Conservation (phyloP, 495 filamentous ascomycete genomes). For the Delitschia confertaspora region DNA sequence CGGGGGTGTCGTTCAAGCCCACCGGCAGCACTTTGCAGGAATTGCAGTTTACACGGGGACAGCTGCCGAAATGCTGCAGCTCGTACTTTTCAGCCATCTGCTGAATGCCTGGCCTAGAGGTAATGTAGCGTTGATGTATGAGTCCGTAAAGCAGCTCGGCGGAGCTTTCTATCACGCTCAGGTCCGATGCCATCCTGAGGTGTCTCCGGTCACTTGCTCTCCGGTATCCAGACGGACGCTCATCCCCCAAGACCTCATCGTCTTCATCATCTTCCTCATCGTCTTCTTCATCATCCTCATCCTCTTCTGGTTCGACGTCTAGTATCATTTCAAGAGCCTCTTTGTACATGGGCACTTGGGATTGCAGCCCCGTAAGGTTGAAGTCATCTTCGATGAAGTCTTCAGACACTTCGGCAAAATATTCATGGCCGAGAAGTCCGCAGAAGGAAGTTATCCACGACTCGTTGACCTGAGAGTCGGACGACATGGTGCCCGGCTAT, state of each 20-base stretch:
- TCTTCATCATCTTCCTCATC: slow-evolving; percentile 67
- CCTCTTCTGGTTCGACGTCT: slow-evolving; percentile 92
- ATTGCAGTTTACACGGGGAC: slow-evolving; percentile 82
- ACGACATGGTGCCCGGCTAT: slow-evolving; percentile 39
- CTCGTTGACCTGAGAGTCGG: slow-evolving; percentile 77
- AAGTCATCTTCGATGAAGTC: slow-evolving; percentile 99
- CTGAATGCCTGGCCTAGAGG: slow-evolving; percentile 90
- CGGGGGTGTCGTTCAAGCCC: slow-evolving; percentile 84
- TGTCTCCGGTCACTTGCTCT: slow-evolving; percentile 63
- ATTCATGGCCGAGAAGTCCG: slow-evolving; percentile 89
- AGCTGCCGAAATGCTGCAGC: slow-evolving; percentile 85
- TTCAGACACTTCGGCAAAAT: slow-evolving; percentile 96
- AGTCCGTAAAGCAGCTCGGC: slow-evolving; percentile 96
- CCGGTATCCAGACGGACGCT: slow-evolving; percentile 43
- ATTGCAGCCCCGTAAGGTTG: slow-evolving; percentile 90
- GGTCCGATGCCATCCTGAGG: slow-evolving; percentile 77
- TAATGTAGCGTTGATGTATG: slow-evolving; percentile 98
- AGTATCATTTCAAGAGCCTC: slow-evolving; percentile 96
- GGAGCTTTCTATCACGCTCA: slow-evolving; percentile 90
- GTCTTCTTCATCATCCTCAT: slow-evolving; percentile 71
- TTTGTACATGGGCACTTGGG: slow-evolving; percentile 97
- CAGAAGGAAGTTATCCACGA: slow-evolving; percentile 98
- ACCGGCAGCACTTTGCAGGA: slow-evolving; percentile 84
- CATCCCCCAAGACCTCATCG: slow-evolving; percentile 36
- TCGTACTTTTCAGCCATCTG: slow-evolving; percentile 99